Percentiles rank a stretch among this genome's conserved stretches.
Evolutionary conservation across 179 eudicot genomes (phyloP).

Genomic region (Silene coronaria): DNA sequence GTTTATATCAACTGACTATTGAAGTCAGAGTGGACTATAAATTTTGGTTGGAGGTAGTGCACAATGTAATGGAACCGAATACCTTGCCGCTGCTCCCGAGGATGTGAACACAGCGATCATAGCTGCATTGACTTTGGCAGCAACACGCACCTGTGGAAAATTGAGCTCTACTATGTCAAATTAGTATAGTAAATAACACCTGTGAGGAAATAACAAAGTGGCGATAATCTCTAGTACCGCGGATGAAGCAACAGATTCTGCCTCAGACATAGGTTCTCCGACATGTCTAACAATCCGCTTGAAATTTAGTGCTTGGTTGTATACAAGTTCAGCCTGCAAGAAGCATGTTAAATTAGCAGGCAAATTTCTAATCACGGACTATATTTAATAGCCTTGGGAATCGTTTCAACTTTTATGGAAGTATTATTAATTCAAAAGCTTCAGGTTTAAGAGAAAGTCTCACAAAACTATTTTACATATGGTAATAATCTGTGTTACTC

Average conservation of each 20-base stretch:
- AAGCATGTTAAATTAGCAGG: background rate
- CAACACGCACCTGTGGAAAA: constrained; percentile 42
- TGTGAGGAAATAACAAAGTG: background rate
- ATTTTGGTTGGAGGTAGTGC: background rate
- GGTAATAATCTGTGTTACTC: too few species aligned
- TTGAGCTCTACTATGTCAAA: background rate
- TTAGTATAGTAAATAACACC: background rate
- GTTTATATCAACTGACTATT: too few species aligned
- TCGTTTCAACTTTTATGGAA: background rate
- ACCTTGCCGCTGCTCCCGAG: constrained; percentile 63
- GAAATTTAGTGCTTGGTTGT: constrained; percentile 61
- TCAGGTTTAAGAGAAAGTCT: too few species aligned
- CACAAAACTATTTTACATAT: too few species aligned
- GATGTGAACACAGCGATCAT: constrained; percentile 56
- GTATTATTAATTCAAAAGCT: background rate
- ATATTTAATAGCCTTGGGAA: background rate
- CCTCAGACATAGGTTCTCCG: constrained; percentile 78
- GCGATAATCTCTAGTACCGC: constrained; percentile 45
- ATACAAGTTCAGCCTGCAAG: constrained; percentile 76
- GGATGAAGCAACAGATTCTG: constrained; percentile 88
- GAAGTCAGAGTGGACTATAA: background rate
- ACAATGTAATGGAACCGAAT: background rate
- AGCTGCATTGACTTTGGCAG: constrained; percentile 49
- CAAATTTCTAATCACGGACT: background rate
- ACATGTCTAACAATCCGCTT: constrained; percentile 63